Evolutionary conservation across 805 yeast species (phyloP), one percentile per base, ranked within the genome.

Genomic region (Candida krabiensis): DNA sequence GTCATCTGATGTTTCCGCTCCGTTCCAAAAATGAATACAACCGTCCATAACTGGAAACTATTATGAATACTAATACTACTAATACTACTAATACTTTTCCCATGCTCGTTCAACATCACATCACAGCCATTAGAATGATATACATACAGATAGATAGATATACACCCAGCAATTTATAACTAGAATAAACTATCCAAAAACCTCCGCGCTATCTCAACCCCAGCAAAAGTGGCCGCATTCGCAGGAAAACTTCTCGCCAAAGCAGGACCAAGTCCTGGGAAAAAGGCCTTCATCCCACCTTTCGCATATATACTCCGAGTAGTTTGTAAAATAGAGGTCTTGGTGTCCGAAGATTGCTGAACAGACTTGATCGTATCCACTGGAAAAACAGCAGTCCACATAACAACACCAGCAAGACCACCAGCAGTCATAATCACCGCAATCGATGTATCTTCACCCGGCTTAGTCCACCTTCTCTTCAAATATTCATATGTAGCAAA

Each of bases 251-350:
- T 83, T 63, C 99, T 77, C 18, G 88, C 78, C 56, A 91, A 69
- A 2, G 98, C 98, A 5, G 99, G 97, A 0, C 96, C 97, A 17
- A 91, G 73, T 40, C 99, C 99, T 3, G 98, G 98, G 86, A 90
- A 91, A 67, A 91, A 91, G 0, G 95, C 96, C 59, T 80, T 84
- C 48, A 88, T 49, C 18, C 97, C 97, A 16, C 90, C 91, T 46
- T 77, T 77, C 5, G 67, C 60, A 60, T 89, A 88, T 34, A 91
- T 83, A 37, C 75, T 69, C 40, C 68, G 67, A 7, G 96, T 77
- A 24, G 88, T 89, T 43, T 75, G 75, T 3, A 68, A 59, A 60
- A 89, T 79, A 14, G 85, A 72, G 13, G 71, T 63, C 40, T 59
- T 70, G 19, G 67, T 63, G 43, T 75, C 69, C 14, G 86, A 76